Conservation (phyloP, 306 rosid species). For the Malus sieversii region DNA sequence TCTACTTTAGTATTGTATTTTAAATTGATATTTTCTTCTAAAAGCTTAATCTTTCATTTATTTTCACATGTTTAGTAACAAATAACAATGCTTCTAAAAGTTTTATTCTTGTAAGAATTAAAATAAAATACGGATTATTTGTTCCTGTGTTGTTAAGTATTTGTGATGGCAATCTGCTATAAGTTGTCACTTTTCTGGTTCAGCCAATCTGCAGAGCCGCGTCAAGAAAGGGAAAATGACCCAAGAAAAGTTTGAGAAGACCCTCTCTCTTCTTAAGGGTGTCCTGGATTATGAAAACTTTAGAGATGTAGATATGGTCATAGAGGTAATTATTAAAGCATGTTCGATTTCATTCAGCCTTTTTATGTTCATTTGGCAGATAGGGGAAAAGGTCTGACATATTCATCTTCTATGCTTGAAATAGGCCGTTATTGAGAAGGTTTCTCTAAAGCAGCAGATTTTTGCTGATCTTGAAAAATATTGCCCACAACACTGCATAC, state of each 20-base stretch:
- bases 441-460: conserved; percentile 85
- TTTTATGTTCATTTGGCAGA: conserved; percentile 8
- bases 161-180: not conserved
- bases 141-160: not conserved
- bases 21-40: not conserved
- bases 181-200: conserved; percentile 6
- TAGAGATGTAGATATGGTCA: conserved; percentile 88
- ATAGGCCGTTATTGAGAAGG: conserved; percentile 91
- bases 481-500: conserved; percentile 85
- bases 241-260: conserved; percentile 61
- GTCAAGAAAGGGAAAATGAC: conserved; percentile 78
- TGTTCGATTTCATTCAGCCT: not conserved
- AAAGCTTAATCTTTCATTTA: not conserved
- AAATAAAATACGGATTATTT: not conserved
- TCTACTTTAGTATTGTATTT: conserved; percentile 13
- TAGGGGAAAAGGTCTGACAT: conserved; percentile 9
- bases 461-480: conserved; percentile 86
- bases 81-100: not conserved
- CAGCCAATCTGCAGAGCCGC: conserved; percentile 86
- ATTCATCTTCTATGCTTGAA: conserved; percentile 26
- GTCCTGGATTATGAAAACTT: conserved; percentile 65
- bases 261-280: conserved; percentile 71
- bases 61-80: not conserved
- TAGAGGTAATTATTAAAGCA: conserved; percentile 53
- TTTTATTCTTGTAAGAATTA: not conserved